These are phyloP conservation scores for Scenedesmus sp. DNA, from an alignment of 163 green algal genomes.

Conservation along the genomic window DNA sequence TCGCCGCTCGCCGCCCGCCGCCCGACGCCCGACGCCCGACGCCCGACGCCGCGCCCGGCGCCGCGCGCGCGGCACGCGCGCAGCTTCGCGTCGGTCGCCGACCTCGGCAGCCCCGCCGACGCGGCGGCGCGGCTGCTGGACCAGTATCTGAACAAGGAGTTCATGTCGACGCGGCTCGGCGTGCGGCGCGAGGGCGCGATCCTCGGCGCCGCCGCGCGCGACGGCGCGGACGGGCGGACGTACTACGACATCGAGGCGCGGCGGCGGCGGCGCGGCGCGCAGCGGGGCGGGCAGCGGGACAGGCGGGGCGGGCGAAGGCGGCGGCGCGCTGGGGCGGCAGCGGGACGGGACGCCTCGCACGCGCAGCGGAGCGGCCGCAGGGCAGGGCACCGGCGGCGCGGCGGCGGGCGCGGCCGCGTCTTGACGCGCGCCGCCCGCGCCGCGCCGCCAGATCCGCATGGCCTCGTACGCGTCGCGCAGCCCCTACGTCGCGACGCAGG, in stretches of 20 bases:
- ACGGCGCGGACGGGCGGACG: conserved; percentile 59
- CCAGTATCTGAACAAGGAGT: conserved; percentile 88
- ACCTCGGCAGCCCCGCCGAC: conserved; percentile 82
- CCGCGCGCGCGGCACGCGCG: no score
- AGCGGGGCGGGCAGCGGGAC: no score
- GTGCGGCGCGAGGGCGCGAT: conserved; percentile 80
- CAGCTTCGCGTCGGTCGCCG: conserved; percentile 70
- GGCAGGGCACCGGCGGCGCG: no score
- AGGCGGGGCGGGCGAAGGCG: no score
- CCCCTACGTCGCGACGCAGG: conserved; percentile 57
- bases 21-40: no score
- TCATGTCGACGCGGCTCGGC: conserved; percentile 95
- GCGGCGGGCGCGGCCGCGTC: no score
- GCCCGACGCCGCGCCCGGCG: no score
- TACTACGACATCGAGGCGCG: conserved; percentile 90
- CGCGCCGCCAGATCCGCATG: conserved; percentile 63
- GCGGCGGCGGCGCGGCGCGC: no score
- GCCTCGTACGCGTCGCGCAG: conserved; percentile 89
- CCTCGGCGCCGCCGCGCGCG: conserved; percentile 54
- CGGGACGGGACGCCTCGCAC: not conserved
- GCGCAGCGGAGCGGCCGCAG: no score
- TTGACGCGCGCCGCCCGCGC: no score
- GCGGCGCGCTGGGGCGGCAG: not conserved
- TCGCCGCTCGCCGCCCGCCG: no score
- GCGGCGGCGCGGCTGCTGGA: conserved; percentile 73